Percentiles rank a stretch among this genome's conserved stretches.
Conservation (phyloP, 805 yeast genomes). For the Wickerhamiella cacticola region DNA sequence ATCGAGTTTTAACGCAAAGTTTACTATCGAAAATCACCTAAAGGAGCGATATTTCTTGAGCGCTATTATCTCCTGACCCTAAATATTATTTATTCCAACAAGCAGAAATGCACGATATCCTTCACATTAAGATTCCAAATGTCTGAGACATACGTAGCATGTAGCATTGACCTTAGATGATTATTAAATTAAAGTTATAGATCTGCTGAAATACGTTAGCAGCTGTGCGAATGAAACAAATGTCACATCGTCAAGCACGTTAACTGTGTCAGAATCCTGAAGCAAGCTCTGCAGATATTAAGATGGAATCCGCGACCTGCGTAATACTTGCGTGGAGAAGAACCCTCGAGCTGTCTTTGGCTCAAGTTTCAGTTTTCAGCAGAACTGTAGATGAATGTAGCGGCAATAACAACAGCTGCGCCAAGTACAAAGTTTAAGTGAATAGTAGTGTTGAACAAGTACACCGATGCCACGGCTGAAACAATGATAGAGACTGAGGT, state of each 20-base stretch:
- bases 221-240: background rate
- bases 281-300: background rate
- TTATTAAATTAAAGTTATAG: background rate
- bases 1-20: no score
- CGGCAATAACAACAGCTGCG: constrained; percentile 28
- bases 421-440: constrained; percentile 30
- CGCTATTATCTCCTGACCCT: no score
- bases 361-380: constrained; percentile 15
- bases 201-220: background rate
- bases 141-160: background rate
- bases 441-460: constrained; percentile 29
- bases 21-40: no score
- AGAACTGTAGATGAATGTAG: constrained; percentile 30
- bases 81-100: no score
- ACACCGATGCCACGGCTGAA: constrained; percentile 31
- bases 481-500: constrained; percentile 32
- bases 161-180: background rate
- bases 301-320: no score
- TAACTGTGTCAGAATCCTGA: background rate
- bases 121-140: background rate
- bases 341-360: background rate
- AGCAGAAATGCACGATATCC: no score
- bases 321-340: no score
- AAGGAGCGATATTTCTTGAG: no score
- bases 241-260: background rate